These are phyloP conservation scores for Rhodamnia argentea DNA, from an alignment of 345 rosid species.

Conservation along the genomic window DNA sequence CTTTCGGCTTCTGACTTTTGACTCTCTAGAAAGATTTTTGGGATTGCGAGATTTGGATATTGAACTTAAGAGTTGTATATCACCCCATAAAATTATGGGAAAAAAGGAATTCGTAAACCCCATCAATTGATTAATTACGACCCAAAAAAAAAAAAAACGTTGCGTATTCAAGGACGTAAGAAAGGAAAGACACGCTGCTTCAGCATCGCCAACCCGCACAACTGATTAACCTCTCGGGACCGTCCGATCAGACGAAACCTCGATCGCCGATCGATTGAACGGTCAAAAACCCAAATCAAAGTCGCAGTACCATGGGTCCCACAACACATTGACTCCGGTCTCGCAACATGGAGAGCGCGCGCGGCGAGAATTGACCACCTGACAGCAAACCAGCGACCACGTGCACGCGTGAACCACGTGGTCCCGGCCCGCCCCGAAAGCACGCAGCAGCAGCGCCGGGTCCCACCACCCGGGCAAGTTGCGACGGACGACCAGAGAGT, in stretches of 20 bases:
- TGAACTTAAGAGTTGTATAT: neutral
- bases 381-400: neutral
- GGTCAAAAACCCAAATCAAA: neutral
- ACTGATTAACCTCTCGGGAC: neutral
- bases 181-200: neutral
- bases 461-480: neutral
- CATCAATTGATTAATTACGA: neutral
- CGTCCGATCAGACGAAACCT: neutral
- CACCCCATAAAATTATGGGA: neutral
- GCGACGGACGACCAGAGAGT: too few relatives aligned
- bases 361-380: neutral
- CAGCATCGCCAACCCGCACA: neutral
- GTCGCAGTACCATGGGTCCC: neutral
- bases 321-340: neutral
- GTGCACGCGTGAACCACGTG: neutral
- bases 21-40: neutral
- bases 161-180: neutral
- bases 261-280: neutral
- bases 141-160: neutral
- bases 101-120: neutral
- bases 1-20: accelerated
- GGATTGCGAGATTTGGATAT: neutral
- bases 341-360: neutral
- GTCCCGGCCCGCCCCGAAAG: neutral
- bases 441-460: neutral